phyloP scores from a whole-genome alignment of 192 early-diverging fungal genomes.

The Thamnidium elegans region DNA sequence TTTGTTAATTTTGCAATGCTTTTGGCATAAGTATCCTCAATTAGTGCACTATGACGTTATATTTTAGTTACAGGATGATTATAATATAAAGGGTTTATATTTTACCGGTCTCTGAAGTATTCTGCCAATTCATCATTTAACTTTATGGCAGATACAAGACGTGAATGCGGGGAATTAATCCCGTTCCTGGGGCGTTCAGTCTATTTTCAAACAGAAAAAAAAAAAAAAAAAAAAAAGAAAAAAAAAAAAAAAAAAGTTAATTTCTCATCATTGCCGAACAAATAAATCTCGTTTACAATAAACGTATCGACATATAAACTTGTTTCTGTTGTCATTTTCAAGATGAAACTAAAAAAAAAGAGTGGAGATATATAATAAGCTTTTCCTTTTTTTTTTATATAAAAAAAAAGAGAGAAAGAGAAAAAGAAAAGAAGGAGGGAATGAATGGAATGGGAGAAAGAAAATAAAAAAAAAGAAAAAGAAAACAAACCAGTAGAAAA shows the following conservation, averaged over 20 bases:
- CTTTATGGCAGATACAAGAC: conserved; percentile 41
- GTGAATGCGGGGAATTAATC: conserved; percentile 46
- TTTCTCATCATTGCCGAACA: background rate
- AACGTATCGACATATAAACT: conserved; percentile 1
- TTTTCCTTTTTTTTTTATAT: background rate
- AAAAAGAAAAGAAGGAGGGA: conserved; percentile 7
- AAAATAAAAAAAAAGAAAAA: conserved; percentile 6
- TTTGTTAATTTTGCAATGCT: conserved; percentile 44
- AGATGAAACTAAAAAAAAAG: background rate
- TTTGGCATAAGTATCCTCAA: conserved; percentile 52
- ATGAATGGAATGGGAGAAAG: conserved; percentile 1
- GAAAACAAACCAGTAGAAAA: background rate
- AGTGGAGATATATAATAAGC: background rate
- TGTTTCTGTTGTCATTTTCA: background rate
- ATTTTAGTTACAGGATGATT: background rate
- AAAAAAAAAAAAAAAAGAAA: no score
- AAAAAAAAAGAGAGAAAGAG: conserved; percentile 2
- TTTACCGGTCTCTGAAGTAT: conserved; percentile 56
- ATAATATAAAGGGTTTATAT: background rate
- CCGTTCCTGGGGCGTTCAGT: conserved; percentile 47
- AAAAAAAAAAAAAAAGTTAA: conserved; percentile 8
- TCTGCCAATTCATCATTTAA: conserved; percentile 53
- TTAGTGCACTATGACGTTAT: conserved; percentile 36
- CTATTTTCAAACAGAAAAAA: conserved; percentile 25
- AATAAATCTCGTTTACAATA: background rate